These are phyloP conservation scores for Porcisia deanei DNA, from an alignment of 208 protist genomes.

Conservation along the genomic window DNA sequence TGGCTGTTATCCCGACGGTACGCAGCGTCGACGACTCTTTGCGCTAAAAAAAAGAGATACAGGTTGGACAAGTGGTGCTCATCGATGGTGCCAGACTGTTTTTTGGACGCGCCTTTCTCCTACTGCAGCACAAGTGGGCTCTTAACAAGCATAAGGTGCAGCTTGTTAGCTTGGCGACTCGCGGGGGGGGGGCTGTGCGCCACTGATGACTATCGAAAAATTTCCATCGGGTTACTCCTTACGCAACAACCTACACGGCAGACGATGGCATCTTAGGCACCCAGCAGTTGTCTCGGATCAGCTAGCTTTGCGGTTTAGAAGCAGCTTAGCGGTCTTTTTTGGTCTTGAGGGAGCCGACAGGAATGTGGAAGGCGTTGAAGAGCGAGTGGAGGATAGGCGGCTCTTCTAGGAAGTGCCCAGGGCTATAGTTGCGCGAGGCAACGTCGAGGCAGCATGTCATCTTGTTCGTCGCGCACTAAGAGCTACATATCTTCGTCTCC, in stretches of 20 bases:
- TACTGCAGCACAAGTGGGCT: conserved; percentile 28
- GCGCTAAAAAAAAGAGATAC: background rate
- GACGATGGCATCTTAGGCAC: background rate
- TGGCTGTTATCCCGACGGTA: conserved; percentile 14
- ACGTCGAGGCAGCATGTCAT: conserved; percentile 35
- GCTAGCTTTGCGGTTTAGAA: background rate
- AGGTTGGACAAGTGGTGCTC: background rate
- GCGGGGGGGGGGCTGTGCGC: conserved; percentile 25
- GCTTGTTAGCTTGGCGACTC: conserved; percentile 15
- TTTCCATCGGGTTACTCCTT: conserved; percentile 25
- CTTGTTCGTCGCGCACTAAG: conserved; percentile 29
- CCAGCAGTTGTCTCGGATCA: background rate
- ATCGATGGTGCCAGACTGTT: conserved; percentile 1
- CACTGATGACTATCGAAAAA: conserved; percentile 28
- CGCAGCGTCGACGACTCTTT: conserved; percentile 16
- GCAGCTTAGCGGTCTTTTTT: conserved; percentile 15
- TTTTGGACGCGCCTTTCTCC: conserved; percentile 9
- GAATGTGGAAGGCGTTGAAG: conserved; percentile 7
- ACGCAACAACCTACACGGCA: background rate
- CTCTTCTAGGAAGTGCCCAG: conserved; percentile 29
- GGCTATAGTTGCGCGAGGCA: conserved; percentile 55
- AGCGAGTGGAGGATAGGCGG: conserved; percentile 41
- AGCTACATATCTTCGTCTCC: conserved; percentile 13
- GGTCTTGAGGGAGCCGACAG: background rate
- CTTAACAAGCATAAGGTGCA: conserved; percentile 14